A percentile compares a stretch with the other conserved stretches of the same genome.
These are phyloP conservation scores for Exophiala sp. DNA, from an alignment of 2,329 filamentous ascomycete genomes.

Conservation along the genomic window DNA sequence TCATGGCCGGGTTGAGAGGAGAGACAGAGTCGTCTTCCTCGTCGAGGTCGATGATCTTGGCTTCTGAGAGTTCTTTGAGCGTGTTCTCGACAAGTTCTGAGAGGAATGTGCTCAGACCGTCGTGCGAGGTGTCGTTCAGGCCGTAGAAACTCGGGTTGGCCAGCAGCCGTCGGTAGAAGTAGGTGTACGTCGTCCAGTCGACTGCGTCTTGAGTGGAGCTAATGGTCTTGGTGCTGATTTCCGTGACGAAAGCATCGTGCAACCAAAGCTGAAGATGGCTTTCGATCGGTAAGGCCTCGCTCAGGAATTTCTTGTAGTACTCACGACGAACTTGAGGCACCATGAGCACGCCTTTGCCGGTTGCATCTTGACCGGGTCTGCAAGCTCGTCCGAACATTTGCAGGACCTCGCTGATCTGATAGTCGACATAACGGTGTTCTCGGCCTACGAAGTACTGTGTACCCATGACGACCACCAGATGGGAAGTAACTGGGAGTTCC, in stretches of 20 bases:
- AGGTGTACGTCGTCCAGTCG: conserved; percentile 97
- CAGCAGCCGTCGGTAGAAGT: conserved; percentile 91
- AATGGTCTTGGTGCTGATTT: conserved; percentile 95
- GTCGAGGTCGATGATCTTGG: conserved; percentile 92
- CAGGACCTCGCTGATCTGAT: conserved; percentile 85
- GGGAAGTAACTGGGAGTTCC: conserved; percentile 84
- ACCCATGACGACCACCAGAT: conserved; percentile 93
- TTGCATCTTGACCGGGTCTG: conserved; percentile 71
- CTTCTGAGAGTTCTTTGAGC: conserved; percentile 82
- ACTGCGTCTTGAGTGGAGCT: conserved; percentile 94
- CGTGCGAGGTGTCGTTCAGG: conserved; percentile 80
- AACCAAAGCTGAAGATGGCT: conserved; percentile 88
- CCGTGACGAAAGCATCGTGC: conserved; percentile 93
- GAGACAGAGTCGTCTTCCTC: conserved; percentile 87
- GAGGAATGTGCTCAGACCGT: conserved; percentile 88
- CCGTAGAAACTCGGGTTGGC: conserved; percentile 97
- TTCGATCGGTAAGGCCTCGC: conserved; percentile 92
- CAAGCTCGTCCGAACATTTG: conserved; percentile 98
- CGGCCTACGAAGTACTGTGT: conserved; percentile 96
- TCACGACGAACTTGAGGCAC: conserved; percentile 89
- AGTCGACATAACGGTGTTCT: conserved; percentile 96
- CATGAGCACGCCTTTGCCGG: conserved; percentile 92
- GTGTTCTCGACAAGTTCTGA: conserved; percentile 94
- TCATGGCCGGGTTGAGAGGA: conserved; percentile 94
- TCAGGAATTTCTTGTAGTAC: conserved; percentile 98